Percentiles rank a stretch among this genome's conserved stretches.
Evolutionary conservation across 208 protist genomes (phyloP).

Genomic region (Strigomonas culicis): DNA sequence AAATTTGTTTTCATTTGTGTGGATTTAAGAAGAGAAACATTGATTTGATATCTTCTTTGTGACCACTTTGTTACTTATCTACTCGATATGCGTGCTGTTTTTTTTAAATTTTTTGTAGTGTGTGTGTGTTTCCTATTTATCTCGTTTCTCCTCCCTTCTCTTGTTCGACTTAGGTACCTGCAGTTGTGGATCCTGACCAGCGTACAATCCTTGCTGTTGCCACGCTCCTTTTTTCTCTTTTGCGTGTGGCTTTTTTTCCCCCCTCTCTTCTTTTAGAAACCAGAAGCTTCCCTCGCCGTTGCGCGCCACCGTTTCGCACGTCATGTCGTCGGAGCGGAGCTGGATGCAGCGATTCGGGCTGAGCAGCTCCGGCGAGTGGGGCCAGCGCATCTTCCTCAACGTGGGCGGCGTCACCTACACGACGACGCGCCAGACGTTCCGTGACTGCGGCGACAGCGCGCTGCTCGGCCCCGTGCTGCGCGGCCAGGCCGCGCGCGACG

Average conservation of each 20-base stretch:
- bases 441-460: slow-evolving; percentile 22
- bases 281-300: not conserved
- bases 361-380: slow-evolving; percentile 35
- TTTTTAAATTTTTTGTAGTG: slow-evolving; percentile 5
- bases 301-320: not conserved
- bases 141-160: not conserved
- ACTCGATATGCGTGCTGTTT: slow-evolving; percentile 8
- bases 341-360: slow-evolving; percentile 31
- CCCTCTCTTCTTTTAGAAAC: not conserved
- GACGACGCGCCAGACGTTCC: slow-evolving; percentile 35
- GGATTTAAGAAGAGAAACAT: slow-evolving; percentile 5
- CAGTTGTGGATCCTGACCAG: too few relatives aligned
- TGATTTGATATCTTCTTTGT: not conserved
- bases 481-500: slow-evolving; percentile 26
- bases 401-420: slow-evolving; percentile 60
- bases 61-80: not conserved
- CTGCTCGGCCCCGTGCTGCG: slow-evolving; percentile 56
- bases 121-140: not conserved
- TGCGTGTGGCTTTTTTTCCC: not conserved
- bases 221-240: not conserved
- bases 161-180: not conserved
- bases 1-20: not conserved
- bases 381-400: slow-evolving; percentile 45
- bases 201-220: too few relatives aligned
- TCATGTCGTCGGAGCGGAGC: slow-evolving; percentile 15